Evolutionary conservation across 768 basidiomycete species (phyloP).

Genomic region (Kwoniella bestiolae): DNA sequence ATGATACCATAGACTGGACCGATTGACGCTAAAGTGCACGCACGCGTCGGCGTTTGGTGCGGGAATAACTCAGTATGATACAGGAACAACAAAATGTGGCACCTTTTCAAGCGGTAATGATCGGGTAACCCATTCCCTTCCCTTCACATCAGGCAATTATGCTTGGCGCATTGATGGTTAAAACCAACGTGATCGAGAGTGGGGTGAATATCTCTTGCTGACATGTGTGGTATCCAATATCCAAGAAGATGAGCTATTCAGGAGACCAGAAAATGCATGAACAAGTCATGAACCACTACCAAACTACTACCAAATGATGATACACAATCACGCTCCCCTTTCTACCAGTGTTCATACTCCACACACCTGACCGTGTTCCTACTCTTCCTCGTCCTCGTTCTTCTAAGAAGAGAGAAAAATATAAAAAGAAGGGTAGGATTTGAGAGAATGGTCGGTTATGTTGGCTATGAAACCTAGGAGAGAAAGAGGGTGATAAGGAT

Average conservation of each 20-base stretch:
- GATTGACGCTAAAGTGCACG: neutral
- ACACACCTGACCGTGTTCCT: neutral
- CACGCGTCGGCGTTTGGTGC: constrained; percentile 15
- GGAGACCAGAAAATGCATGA: constrained; percentile 22
- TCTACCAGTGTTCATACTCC: neutral
- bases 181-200: neutral
- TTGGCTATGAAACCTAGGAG: neutral
- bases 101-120: too few relatives aligned
- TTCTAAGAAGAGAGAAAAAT: neutral
- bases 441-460: neutral
- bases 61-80: neutral
- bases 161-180: neutral
- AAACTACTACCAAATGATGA: constrained; percentile 2
- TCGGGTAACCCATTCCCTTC: too few relatives aligned
- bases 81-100: constrained; percentile 1
- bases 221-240: neutral
- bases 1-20: neutral
- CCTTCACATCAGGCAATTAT: too few relatives aligned
- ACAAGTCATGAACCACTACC: constrained; percentile 1
- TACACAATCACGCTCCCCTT: neutral
- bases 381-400: neutral
- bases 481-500: neutral
- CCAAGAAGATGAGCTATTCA: neutral
- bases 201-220: neutral
- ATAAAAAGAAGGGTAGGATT: neutral